Conservation (phyloP, 2,329 filamentous ascomycete genomes). For the Knufia petricola region DNA sequence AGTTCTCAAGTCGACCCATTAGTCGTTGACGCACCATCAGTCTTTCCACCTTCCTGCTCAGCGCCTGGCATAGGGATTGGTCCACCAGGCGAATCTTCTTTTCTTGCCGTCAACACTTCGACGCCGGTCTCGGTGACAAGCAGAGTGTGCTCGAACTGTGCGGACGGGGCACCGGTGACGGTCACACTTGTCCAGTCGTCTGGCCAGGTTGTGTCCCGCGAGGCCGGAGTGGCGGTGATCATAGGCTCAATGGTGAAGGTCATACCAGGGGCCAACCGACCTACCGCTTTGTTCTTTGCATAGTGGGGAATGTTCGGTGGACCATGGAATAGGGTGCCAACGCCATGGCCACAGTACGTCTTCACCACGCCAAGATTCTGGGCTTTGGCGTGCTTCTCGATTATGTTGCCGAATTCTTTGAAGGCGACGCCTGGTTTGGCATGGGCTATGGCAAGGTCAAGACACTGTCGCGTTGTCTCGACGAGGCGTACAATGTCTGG, state of each 20-base stretch:
- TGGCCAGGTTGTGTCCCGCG: slow-evolving; percentile 91
- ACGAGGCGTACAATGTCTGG: slow-evolving; percentile 82
- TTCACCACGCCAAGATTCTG: slow-evolving; percentile 82
- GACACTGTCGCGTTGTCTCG: slow-evolving; percentile 77
- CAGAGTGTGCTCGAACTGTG: slow-evolving; percentile 88
- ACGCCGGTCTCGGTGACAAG: slow-evolving; percentile 75
- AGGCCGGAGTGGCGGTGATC: slow-evolving; percentile 60
- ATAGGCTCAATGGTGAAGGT: slow-evolving; percentile 99
- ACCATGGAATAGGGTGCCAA: slow-evolving; percentile 88
- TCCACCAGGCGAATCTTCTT: slow-evolving; percentile 65
- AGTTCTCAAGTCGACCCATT: not conserved
- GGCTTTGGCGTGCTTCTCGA: slow-evolving; percentile 88
- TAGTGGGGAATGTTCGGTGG: slow-evolving; percentile 95
- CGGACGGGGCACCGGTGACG: slow-evolving; percentile 76
- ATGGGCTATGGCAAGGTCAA: slow-evolving; percentile 81
- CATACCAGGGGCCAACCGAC: slow-evolving; percentile 90
- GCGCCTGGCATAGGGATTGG: slow-evolving; percentile 38
- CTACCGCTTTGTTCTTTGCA: slow-evolving; percentile 95
- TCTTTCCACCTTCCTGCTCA: slow-evolving; percentile 38
- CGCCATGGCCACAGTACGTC: slow-evolving; percentile 92
- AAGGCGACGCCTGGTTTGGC: slow-evolving; percentile 91
- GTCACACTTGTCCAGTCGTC: slow-evolving; percentile 98
- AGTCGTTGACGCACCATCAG: not conserved
- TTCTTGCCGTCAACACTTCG: slow-evolving; percentile 68
- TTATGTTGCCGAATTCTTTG: slow-evolving; percentile 85